phyloP scores from a whole-genome alignment of 257 asterid genomes.

The Capsicum baccatum region DNA sequence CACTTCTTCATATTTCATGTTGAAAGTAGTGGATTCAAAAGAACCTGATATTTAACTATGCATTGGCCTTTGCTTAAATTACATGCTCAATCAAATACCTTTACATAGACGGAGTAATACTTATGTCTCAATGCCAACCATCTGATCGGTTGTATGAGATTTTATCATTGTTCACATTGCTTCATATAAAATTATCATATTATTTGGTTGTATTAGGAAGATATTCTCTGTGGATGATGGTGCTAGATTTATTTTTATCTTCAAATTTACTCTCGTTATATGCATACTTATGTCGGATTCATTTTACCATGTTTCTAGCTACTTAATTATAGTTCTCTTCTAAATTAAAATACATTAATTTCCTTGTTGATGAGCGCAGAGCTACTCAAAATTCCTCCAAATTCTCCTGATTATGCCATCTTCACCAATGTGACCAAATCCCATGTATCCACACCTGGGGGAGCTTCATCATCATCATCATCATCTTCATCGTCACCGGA shows the following conservation, averaged over 20 bases:
- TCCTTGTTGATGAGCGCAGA: conserved; percentile 43
- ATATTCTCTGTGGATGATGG: background rate
- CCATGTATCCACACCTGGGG: conserved; percentile 35
- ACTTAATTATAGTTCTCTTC: background rate
- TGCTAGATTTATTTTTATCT: background rate
- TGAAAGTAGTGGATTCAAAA: background rate
- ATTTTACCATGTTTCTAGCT: background rate
- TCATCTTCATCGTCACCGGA: conserved; percentile 33
- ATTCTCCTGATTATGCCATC: conserved; percentile 74
- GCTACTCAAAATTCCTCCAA: conserved; percentile 64
- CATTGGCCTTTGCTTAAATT: background rate
- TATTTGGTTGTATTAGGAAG: background rate
- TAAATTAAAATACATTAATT: background rate
- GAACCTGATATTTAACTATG: background rate
- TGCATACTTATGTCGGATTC: background rate
- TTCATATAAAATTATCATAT: background rate
- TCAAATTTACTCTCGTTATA: background rate
- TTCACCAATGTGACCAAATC: conserved; percentile 48
- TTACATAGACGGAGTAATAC: background rate
- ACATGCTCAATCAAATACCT: background rate
- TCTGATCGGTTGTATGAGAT: background rate
- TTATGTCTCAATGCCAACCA: background rate
- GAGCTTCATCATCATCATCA: conserved; percentile 38
- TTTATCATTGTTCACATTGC: background rate
- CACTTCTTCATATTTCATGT: background rate